Conservation (phyloP, 371 early-diverging fungal species). For the Mucor plumbeus region DNA sequence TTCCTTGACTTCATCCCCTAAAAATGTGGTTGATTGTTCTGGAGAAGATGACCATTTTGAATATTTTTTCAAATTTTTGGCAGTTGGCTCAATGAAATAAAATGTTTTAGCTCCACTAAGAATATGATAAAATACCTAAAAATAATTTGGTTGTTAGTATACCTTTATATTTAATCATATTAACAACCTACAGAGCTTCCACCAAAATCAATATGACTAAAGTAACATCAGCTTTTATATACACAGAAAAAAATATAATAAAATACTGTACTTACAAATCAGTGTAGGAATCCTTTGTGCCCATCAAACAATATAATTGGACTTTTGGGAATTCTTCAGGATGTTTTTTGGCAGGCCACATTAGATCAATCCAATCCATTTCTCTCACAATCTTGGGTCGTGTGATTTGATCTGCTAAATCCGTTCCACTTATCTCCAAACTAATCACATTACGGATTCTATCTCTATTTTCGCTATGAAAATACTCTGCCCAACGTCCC, state of each 20-base stretch:
- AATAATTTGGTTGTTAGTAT: not conserved
- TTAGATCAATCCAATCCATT: conserved; percentile 84
- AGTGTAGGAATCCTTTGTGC: conserved; percentile 86
- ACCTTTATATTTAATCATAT: conserved; percentile 22
- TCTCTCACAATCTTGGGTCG: conserved; percentile 84
- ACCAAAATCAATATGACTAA: conserved; percentile 89
- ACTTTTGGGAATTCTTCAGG: conserved; percentile 79
- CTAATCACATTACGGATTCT: conserved; percentile 87
- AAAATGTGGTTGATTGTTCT: conserved; percentile 78
- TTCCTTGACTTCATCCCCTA: conserved; percentile 79
- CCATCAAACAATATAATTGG: conserved; percentile 91
- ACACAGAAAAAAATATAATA: not conserved
- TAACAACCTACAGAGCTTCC: conserved; percentile 76
- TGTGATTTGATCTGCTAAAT: conserved; percentile 64
- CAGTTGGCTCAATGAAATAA: conserved; percentile 87
- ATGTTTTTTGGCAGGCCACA: conserved; percentile 77
- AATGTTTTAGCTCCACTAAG: conserved; percentile 85
- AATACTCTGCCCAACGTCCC: conserved; percentile 84
- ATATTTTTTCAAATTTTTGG: conserved; percentile 82
- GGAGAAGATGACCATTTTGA: conserved; percentile 87
- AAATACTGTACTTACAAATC: conserved; percentile 69
- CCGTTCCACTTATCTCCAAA: conserved; percentile 81
- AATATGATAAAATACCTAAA: conserved; percentile 81
- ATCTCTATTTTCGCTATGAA: conserved; percentile 62
- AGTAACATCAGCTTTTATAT: not conserved